Conservation (phyloP, 2,329 filamentous ascomycete genomes). For the Verticillium alfalfae region DNA sequence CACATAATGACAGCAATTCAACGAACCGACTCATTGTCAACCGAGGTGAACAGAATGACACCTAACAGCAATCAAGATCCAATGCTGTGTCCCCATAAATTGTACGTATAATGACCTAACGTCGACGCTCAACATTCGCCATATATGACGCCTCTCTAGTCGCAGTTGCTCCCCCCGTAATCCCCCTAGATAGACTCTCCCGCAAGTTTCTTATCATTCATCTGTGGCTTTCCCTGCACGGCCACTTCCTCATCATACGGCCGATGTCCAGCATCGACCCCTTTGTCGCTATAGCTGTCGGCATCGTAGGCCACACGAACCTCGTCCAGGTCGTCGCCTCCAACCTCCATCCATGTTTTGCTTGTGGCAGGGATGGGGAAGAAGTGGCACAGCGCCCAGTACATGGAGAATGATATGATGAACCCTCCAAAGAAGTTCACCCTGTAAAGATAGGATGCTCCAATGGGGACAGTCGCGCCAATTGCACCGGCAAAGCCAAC, state of each 20-base stretch:
- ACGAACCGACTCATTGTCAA: no score
- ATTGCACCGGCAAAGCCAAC: conserved; percentile 85
- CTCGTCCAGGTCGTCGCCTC: conserved; percentile 38
- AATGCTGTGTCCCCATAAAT: no score
- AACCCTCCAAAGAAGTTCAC: conserved; percentile 89
- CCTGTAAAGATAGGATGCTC: conserved; percentile 81
- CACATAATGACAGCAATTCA: no score
- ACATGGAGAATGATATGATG: conserved; percentile 59
- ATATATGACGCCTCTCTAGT: no score
- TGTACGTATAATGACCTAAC: no score
- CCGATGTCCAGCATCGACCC: not conserved
- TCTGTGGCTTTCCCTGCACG: no score
- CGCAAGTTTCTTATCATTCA: no score
- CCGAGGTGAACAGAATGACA: no score
- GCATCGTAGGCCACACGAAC: conserved; percentile 12
- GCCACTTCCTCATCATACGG: not conserved
- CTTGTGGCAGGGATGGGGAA: conserved; percentile 71
- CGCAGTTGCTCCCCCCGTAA: no score
- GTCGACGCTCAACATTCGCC: no score
- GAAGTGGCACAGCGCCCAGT: conserved; percentile 64
- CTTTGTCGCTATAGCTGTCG: not conserved
- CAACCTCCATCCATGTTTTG: conserved; percentile 72
- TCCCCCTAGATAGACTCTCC: no score
- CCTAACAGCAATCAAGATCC: no score
- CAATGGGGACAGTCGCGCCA: conserved; percentile 63